Evolutionary conservation across 2,329 filamentous ascomycete genomes (phyloP), one percentile per base, ranked within the genome.

Genomic region (Fusarium sp.): DNA sequence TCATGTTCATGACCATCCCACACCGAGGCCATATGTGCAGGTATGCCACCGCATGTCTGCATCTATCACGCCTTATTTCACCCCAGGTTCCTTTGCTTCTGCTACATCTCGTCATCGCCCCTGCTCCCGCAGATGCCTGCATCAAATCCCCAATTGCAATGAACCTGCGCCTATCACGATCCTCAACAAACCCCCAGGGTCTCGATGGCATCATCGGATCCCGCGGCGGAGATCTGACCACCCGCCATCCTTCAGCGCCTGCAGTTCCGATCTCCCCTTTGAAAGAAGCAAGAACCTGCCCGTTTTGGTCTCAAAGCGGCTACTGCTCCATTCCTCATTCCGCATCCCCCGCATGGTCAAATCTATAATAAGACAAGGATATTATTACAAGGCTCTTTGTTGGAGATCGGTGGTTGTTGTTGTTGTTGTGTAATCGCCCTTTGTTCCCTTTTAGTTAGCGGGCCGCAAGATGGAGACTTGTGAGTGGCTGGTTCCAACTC

Each of bases 31-130:
- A 35, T n/a, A 33, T 20, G 29, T 20, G 20, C n/a, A 29, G 11
- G 5, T 27, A 46, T 66, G 49, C 40, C 44, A 22, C 38, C 36
- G 38, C 59, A 29, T 51, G 29, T 33, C 31, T 61, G 38, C 60
- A 69, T 59, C 29, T 51, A 65, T 70, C 66, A 61, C 67, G 53
- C 31, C 66, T 69, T 61, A 29, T 40, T 53, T 72, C 33, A 27
- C 22, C 53, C 36, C 57, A 62, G 53, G 40, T 64, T 60, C 42
- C 64, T 49, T 66, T 27, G 29, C 29, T 35, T 11, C 11, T 33
- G 66, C 51, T 38, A 31, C 49, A 75, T 71, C 40, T 71, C 70
- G 72, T 10, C 72, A 75, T 75, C 65, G 67, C 72, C 73, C 73
- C 57, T 56, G 72, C 49, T 71, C 35, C 36, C 33, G 35, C 24